Base-by-base conservation (phyloP, 305 asterid species). In the Coffea humblotiana region DNA sequence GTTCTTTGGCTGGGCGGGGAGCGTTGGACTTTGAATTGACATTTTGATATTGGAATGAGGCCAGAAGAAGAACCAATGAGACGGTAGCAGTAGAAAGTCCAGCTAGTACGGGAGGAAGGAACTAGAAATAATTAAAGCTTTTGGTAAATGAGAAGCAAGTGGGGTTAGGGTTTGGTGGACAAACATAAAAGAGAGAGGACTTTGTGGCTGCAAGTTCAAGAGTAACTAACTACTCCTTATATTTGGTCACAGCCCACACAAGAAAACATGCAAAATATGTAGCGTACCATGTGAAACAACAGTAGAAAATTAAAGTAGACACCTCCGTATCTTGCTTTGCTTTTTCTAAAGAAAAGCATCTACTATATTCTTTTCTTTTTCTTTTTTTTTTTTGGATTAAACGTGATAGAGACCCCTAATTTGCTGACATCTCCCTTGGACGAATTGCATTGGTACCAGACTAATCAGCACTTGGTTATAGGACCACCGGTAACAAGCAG, bases 321-420 rank as follows among this genome's bases (percentile, higher is more conserved):
- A 40, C 64, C 21, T 32, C 40, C 68, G 77, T 76, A 79, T 75
- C 80, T 58, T 67, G 71, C 29, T 74, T 58, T 67, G 71, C 29
- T 74, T 83, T 75, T 64, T 74, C 79, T 51, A 70, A 73, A 76
- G 66, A 81, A 81, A 77, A 81, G 84, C 80, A 80, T 81, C 81
- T 70, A 19, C 83, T 37, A 78, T 76, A 68, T 76, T 76, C 81
- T 71, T 56, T 32, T 67, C 51, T 77, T 63, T 81, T 74, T 73
- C 82, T 76, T 75, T 77, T 52, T 3, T 71, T 11, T 48, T 40
- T 40, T 40, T 32, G 1, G 32, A 32, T 1, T 32, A 32, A 32
- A 52, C 74, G 67, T 81, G 76, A 77, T 27, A 74, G 76, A 82
- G 32, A 68, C 56, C 61, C 79, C 83, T 75, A 64, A 68, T 80